Conservation (phyloP, 1,139 yeast species). For the Yamadazyma jaroonii region DNA sequence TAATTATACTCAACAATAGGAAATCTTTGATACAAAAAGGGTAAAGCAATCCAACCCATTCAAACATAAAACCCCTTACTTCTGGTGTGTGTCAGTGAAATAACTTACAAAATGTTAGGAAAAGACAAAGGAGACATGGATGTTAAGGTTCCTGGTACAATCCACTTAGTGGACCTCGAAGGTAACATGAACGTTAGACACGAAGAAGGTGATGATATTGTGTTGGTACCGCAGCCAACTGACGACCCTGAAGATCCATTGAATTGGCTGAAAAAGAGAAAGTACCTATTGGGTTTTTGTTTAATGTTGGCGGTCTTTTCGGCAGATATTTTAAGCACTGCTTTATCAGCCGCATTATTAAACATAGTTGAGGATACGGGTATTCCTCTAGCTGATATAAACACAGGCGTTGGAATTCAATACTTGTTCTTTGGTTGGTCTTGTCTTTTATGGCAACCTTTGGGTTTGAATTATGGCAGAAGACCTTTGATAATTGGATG, state of each 20-base stretch:
- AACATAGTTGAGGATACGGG: slow-evolving; percentile 15
- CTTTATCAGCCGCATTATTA: slow-evolving; percentile 11
- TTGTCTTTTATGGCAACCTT: slow-evolving; percentile 14
- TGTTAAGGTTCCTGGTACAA: slow-evolving; percentile 22
- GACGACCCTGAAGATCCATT: slow-evolving; percentile 25
- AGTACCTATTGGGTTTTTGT: slow-evolving; percentile 16
- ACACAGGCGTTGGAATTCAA: slow-evolving; percentile 28
- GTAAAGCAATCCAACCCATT: no score
- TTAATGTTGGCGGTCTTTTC: slow-evolving; percentile 13
- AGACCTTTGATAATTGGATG: slow-evolving; percentile 46
- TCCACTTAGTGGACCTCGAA: slow-evolving; percentile 23
- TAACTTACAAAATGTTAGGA: slow-evolving; percentile 1
- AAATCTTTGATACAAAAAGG: no score
- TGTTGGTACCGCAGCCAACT: slow-evolving; percentile 27
- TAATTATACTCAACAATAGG: no score
- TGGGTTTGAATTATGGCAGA: slow-evolving; percentile 37
- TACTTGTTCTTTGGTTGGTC: slow-evolving; percentile 32
- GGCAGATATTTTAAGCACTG: slow-evolving; percentile 11
- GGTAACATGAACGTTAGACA: slow-evolving; percentile 21
- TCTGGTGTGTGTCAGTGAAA: no score
- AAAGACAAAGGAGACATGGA: slow-evolving; percentile 6
- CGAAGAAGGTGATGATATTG: slow-evolving; percentile 18
- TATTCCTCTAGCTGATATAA: slow-evolving; percentile 21
- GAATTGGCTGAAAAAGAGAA: slow-evolving; percentile 20
- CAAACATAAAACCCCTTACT: no score